These are phyloP conservation scores for Podila epigama DNA, from an alignment of 192 early-diverging fungal species.

Conservation along the genomic window DNA sequence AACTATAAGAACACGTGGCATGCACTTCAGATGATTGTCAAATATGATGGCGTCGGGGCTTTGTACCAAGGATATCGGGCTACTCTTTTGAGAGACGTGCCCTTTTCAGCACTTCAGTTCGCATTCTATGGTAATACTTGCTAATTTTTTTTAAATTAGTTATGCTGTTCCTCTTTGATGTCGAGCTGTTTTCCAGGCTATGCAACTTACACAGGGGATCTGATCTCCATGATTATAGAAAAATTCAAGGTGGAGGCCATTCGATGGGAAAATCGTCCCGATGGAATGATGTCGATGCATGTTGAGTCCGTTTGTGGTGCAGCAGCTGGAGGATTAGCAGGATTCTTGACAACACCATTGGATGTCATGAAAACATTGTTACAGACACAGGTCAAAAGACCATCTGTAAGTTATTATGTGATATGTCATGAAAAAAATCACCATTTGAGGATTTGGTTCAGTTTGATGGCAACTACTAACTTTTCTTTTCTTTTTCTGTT, in stretches of 20 bases:
- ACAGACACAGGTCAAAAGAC: constrained; percentile 58
- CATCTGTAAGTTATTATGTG: constrained; percentile 16
- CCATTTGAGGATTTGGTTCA: background rate
- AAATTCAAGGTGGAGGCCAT: constrained; percentile 62
- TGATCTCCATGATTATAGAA: constrained; percentile 37
- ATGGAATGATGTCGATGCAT: constrained; percentile 53
- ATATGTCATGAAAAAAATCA: too few relatives aligned
- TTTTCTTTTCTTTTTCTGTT: background rate
- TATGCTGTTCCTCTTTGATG: background rate
- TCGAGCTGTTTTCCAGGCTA: too few relatives aligned
- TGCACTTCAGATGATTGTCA: constrained; percentile 64
- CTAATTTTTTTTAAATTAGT: too few relatives aligned
- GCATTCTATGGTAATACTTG: constrained; percentile 63
- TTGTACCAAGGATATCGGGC: constrained; percentile 65
- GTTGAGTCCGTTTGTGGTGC: constrained; percentile 58
- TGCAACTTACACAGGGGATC: too few relatives aligned
- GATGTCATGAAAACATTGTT: constrained; percentile 67
- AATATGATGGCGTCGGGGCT: constrained; percentile 67
- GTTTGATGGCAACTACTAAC: background rate
- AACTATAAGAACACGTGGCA: constrained; percentile 73
- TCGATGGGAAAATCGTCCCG: constrained; percentile 37
- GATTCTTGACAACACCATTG: constrained; percentile 64
- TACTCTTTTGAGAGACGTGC: constrained; percentile 64
- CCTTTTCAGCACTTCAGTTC: constrained; percentile 66
- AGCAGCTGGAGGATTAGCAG: constrained; percentile 64